phyloP scores from a whole-genome alignment of 306 rosid genomes.

The Glycyrrhiza uralensis region DNA sequence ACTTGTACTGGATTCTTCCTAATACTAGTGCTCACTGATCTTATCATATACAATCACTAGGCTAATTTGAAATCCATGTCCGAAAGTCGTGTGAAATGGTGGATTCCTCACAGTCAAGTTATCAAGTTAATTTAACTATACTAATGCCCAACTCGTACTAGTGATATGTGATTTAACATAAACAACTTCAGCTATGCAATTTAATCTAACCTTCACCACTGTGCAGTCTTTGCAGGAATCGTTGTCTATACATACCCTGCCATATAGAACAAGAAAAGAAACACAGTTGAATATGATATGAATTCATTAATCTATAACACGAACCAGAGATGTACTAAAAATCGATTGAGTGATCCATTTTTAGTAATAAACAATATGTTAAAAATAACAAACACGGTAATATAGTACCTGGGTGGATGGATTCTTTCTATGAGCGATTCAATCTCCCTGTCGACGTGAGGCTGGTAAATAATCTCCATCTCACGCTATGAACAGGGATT shows the following conservation, averaged over 20 bases:
- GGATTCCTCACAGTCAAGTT: neutral
- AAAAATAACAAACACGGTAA: too few relatives aligned
- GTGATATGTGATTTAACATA: neutral
- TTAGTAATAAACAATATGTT: too few relatives aligned
- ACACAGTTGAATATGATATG: neutral
- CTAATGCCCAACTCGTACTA: neutral
- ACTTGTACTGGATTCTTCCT: neutral
- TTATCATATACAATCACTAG: neutral
- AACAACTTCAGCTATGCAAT: neutral
- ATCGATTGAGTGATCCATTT: neutral
- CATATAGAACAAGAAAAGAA: neutral
- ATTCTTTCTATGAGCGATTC: constrained; percentile 66
- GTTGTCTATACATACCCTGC: constrained; percentile 71
- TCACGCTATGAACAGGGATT: neutral
- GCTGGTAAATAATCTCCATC: constrained; percentile 47
- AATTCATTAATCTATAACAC: neutral
- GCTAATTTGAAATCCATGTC: neutral
- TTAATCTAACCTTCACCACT: constrained; percentile 56
- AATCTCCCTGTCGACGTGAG: constrained; percentile 48
- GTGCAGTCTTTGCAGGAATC: constrained; percentile 52
- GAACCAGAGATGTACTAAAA: neutral
- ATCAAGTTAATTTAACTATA: too few relatives aligned
- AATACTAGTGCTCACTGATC: neutral
- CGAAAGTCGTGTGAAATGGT: neutral
- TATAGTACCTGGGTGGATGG: constrained; percentile 60